Percentiles rank a stretch among this genome's conserved stretches.
phyloP scores from a whole-genome alignment of 495 filamentous ascomycete species.

The Astrothelium subdiscretum region DNA sequence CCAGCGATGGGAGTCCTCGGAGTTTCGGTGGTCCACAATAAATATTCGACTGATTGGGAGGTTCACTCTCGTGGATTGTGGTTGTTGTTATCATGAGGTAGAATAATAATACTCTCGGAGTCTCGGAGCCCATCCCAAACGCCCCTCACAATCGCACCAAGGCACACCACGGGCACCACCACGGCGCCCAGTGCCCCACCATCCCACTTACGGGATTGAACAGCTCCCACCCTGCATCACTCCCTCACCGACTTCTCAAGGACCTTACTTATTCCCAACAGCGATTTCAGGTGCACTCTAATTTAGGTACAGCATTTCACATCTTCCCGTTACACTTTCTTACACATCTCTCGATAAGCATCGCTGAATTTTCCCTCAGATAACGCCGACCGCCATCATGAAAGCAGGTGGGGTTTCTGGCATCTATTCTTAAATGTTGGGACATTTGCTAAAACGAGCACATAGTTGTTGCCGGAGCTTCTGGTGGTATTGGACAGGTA shows the following conservation, averaged over 20 bases:
- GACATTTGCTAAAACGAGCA: background rate
- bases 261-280: background rate
- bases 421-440: background rate
- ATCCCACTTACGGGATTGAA: background rate
- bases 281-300: background rate
- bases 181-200: background rate
- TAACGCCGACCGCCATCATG: background rate
- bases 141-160: too few relatives aligned
- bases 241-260: background rate
- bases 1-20: background rate
- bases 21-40: too few relatives aligned
- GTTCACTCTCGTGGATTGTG: too few relatives aligned
- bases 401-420: background rate
- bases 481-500: slow-evolving; percentile 98
- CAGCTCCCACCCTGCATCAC: background rate
- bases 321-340: background rate
- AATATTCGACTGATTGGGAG: too few relatives aligned
- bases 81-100: background rate
- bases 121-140: too few relatives aligned
- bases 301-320: background rate
- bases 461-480: slow-evolving; percentile 84
- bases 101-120: too few relatives aligned
- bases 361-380: too few relatives aligned
- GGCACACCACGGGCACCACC: too few relatives aligned
- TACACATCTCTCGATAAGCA: background rate